These are phyloP conservation scores for Fusarium chuoi DNA, from an alignment of 2,329 filamentous ascomycete genomes.

Conservation along the genomic window DNA sequence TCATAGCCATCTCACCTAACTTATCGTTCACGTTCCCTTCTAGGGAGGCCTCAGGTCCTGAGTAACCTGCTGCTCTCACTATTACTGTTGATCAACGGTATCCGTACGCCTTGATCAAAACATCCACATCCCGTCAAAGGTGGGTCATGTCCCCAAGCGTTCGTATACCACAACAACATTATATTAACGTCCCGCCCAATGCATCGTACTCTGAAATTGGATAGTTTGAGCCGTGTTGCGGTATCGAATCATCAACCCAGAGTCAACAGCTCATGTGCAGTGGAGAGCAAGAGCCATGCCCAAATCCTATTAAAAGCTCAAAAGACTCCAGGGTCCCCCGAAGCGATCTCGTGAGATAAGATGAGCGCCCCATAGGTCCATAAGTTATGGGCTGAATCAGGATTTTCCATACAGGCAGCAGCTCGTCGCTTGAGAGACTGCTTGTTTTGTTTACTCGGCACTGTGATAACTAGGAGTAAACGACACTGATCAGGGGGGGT, in stretches of 20 bases:
- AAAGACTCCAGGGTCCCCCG: not conserved
- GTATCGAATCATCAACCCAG: not conserved
- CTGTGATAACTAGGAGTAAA: slow-evolving; percentile 4
- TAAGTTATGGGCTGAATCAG: slow-evolving; percentile 30
- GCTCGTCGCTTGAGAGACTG: slow-evolving; percentile 15
- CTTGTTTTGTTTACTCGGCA: slow-evolving; percentile 4
- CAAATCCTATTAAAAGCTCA: not conserved
- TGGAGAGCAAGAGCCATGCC: slow-evolving; percentile 1
- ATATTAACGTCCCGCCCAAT: not conserved
- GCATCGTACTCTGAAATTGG: slow-evolving; percentile 23
- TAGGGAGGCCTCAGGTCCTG: not conserved
- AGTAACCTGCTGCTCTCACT: not conserved
- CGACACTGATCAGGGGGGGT: not conserved
- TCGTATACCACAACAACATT: slow-evolving; percentile 9
- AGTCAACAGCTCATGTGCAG: not conserved
- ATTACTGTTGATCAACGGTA: not conserved
- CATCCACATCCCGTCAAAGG: not conserved
- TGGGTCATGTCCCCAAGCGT: not conserved
- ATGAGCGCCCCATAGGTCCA: slow-evolving; percentile 21
- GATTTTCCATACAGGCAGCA: not conserved
- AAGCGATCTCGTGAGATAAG: slow-evolving; percentile 24
- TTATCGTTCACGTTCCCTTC: too few species aligned
- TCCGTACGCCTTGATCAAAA: not conserved
- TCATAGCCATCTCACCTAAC: not conserved
- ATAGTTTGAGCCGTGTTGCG: not conserved